Conservation (phyloP, 2,329 filamentous ascomycete species). For the Nakataea oryzae region DNA sequence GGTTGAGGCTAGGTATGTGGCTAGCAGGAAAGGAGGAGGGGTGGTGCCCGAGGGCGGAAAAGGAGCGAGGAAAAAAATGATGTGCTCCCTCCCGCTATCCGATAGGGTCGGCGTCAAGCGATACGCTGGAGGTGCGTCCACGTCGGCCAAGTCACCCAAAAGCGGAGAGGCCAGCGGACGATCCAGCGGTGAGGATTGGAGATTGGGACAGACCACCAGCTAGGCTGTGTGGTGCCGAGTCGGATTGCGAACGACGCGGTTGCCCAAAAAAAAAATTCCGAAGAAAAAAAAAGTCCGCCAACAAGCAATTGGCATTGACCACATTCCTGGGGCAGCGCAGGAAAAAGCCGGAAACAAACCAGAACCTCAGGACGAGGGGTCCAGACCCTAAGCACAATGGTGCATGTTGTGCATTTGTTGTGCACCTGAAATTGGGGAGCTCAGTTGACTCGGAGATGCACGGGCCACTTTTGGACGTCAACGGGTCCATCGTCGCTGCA, state of each 20-base stretch:
- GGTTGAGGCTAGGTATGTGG: not conserved
- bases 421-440: not conserved
- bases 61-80: not conserved
- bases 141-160: too few relatives aligned
- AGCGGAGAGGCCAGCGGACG: not conserved
- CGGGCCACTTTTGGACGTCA: too few relatives aligned
- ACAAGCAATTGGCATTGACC: not conserved
- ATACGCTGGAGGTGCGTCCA: not conserved
- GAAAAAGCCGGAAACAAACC: not conserved
- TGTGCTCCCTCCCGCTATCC: not conserved
- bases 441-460: constrained; percentile 14
- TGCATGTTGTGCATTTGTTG: too few relatives aligned
- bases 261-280: too few relatives aligned
- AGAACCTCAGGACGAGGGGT: not conserved
- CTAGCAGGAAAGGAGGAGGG: not conserved
- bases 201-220: not conserved
- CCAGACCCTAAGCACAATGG: too few relatives aligned
- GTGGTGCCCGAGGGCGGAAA: not conserved
- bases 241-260: too few relatives aligned
- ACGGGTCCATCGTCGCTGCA: too few relatives aligned
- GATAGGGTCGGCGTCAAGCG: not conserved
- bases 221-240: not conserved
- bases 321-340: not conserved
- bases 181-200: not conserved
- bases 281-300: too few relatives aligned